phyloP scores from a whole-genome alignment of 2,329 filamentous ascomycete genomes.

The Botrytis hyacinthi region DNA sequence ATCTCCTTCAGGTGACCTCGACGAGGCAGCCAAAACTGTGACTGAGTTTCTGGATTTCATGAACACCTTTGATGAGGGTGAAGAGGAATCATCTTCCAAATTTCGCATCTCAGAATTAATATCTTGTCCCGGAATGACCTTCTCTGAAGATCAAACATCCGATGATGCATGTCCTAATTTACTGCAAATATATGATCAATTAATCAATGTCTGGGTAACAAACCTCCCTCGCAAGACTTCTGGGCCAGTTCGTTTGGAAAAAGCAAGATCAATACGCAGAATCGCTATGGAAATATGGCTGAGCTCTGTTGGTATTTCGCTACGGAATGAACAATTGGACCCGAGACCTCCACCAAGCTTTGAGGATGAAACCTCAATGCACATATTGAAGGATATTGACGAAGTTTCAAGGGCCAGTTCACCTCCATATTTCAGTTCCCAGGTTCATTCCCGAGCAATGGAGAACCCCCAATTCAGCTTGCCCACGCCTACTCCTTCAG shows the following conservation, averaged over 20 bases:
- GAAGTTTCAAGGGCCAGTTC: conserved; percentile 27
- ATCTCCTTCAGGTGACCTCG: conserved; percentile 31
- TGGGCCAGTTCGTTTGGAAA: conserved; percentile 31
- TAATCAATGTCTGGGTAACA: conserved; percentile 37
- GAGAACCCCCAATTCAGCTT: conserved; percentile 23
- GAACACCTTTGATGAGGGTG: conserved; percentile 19
- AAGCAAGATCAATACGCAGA: conserved; percentile 34
- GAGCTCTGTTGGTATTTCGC: conserved; percentile 35
- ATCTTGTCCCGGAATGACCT: conserved; percentile 22
- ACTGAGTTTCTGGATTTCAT: conserved; percentile 30
- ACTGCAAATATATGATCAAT: conserved; percentile 34
- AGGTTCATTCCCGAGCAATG: conserved; percentile 21
- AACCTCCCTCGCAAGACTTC: conserved; percentile 32
- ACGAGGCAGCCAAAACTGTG: conserved; percentile 29
- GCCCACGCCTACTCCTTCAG: conserved; percentile 34
- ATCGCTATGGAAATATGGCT: conserved; percentile 37
- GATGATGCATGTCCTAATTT: conserved; percentile 23
- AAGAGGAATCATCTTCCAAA: conserved; percentile 21
- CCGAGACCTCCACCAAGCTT: not conserved
- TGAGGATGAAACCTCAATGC: conserved; percentile 13
- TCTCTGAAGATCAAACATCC: conserved; percentile 12
- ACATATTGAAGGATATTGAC: conserved; percentile 19
- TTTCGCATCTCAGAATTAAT: conserved; percentile 30
- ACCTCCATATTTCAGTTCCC: conserved; percentile 28
- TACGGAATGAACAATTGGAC: conserved; percentile 25